Conservation (phyloP, 1,284 basidiomycete genomes). For the Microstroma glucosiphilum region DNA sequence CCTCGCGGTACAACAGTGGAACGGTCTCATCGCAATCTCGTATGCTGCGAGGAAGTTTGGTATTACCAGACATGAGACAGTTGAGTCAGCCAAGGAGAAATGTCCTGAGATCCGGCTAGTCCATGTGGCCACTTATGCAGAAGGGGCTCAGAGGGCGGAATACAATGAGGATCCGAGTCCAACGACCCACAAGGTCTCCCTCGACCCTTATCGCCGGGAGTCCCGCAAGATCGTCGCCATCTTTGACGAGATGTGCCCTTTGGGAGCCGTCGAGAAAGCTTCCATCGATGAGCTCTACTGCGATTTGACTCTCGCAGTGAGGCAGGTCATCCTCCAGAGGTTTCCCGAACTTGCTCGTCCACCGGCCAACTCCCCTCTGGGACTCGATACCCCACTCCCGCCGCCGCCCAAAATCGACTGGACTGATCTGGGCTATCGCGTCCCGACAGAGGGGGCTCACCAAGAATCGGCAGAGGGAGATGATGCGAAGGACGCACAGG, state of each 20-base stretch:
- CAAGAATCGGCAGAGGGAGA: conserved; percentile 16
- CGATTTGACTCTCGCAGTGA: conserved; percentile 45
- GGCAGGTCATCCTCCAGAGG: conserved; percentile 37
- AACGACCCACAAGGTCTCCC: conserved; percentile 86
- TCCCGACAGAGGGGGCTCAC: conserved; percentile 57
- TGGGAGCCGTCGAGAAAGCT: conserved; percentile 59
- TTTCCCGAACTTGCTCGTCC: conserved; percentile 67
- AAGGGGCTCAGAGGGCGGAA: conserved; percentile 73
- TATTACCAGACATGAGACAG: conserved; percentile 62
- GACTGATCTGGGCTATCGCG: conserved; percentile 63
- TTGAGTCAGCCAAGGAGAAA: conserved; percentile 62
- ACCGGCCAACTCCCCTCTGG: conserved; percentile 64
- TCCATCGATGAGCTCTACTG: conserved; percentile 58
- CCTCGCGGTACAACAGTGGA: conserved; percentile 87
- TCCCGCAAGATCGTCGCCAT: conserved; percentile 79
- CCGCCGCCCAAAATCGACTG: conserved; percentile 64
- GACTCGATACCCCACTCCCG: conserved; percentile 75
- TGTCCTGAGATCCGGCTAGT: conserved; percentile 79
- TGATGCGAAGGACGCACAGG: conserved; percentile 22
- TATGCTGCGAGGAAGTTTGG: conserved; percentile 86
- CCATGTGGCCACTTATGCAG: conserved; percentile 83
- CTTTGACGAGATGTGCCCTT: conserved; percentile 71
- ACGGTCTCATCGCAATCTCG: conserved; percentile 80
- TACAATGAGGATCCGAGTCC: conserved; percentile 75
- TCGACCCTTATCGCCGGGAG: conserved; percentile 89